Evolutionary conservation across 129 eudicot genomes (phyloP), one percentile per base, ranked within the genome.

Genomic region (Lonicera japonica): DNA sequence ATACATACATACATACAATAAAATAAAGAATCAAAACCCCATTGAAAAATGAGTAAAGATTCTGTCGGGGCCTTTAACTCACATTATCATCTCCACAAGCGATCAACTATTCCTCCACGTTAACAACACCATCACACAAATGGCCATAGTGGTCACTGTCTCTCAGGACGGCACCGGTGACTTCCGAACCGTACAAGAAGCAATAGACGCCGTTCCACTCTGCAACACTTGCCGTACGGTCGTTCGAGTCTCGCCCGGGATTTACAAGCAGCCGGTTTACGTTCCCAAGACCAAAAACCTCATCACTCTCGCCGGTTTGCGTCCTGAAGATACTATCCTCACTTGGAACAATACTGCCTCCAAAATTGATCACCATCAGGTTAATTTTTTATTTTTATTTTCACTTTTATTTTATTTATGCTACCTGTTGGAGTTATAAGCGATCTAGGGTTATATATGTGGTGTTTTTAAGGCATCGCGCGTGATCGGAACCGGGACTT

Each of bases 401-500:
- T 21, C 19, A 1, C 17, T 18, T 21, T 45, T n/a, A 29, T 53
- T 43, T 22, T 10, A 17, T 52, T 58, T 60, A 12, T 3, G 23
- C 46, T 66, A 48, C 11, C 16, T 34, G 2, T 47, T 6, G 6
- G 36, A 54, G 63, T 22, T 45, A 15, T 45, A 3, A 45, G 2
- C n/a, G 51, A 29, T 29, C 36, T 29, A 45, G n/a, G 51, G 51
- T 45, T 45, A n/a, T n/a, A n/a, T 6, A 50, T 29, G 19, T 48
- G 41, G 50, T 12, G 22, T n/a, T 64, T 48, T 9, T 78, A n/a
- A 83, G 95, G 77, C 70, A 5, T 45, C 86, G 39, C 77, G 92
- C 25, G 61, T 90, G 67, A 90, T 90, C 66, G 97, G 97, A 48
- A 90, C 97, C 0, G 97, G 95, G 52, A 90, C 95, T 14, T 90